phyloP scores from a whole-genome alignment of 305 asterid species.

The Fraxinus albicans region DNA sequence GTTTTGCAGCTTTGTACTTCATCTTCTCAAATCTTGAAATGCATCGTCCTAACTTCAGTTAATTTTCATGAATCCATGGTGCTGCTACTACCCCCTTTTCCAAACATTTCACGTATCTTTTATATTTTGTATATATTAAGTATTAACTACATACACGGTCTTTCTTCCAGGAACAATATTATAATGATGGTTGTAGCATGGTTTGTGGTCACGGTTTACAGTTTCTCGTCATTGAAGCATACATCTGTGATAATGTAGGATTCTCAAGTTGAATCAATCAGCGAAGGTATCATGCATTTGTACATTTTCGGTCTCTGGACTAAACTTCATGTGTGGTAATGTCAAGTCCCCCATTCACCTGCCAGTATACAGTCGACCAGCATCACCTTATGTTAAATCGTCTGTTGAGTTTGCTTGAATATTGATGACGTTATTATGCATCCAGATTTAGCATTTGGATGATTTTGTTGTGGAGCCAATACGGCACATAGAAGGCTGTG shows the following conservation, averaged over 20 bases:
- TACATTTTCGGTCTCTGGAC: constrained; percentile 12
- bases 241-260: constrained; percentile 3
- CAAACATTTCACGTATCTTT: neutral
- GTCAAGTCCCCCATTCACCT: neutral
- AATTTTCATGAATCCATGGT: neutral
- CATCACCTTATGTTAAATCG: constrained; percentile 13
- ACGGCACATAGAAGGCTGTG: constrained; percentile 19
- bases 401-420: constrained; percentile 5
- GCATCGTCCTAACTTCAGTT: neutral
- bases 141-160: constrained; percentile 1
- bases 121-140: neutral
- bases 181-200: constrained; percentile 21
- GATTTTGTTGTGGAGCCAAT: constrained; percentile 24
- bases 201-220: constrained; percentile 10
- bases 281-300: constrained; percentile 8
- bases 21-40: neutral
- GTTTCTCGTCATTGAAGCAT: constrained; percentile 19
- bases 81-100: neutral
- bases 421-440: neutral
- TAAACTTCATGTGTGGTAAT: neutral
- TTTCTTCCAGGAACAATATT: constrained; percentile 24
- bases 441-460: constrained; percentile 7
- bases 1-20: neutral
- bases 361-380: constrained; percentile 19
- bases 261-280: constrained; percentile 12